Conservation (phyloP, 1,284 basidiomycete genomes). For the Inonotus hispidus region DNA sequence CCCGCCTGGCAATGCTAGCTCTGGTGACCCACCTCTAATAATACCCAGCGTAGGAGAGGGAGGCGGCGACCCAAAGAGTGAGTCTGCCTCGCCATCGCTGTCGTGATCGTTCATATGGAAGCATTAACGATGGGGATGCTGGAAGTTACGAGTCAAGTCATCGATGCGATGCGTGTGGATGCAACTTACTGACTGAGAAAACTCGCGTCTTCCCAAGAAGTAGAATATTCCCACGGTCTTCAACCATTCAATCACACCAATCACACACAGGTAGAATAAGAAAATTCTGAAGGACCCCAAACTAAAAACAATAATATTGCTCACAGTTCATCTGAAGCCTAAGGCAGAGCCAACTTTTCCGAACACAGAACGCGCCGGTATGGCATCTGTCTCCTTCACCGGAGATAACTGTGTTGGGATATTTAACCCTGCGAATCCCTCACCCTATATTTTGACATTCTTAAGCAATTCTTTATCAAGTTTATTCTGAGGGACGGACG, state of each 20-base stretch:
- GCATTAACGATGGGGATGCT: neutral
- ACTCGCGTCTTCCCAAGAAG: neutral
- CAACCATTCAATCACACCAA: neutral
- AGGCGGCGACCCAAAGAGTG: constrained; percentile 77
- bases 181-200: neutral
- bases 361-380: constrained; percentile 42
- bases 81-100: constrained; percentile 49
- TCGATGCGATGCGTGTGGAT: neutral
- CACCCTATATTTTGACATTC: constrained; percentile 22
- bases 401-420: constrained; percentile 63
- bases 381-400: constrained; percentile 45
- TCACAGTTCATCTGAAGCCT: constrained; percentile 15
- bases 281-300: neutral
- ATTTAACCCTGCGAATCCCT: constrained; percentile 35
- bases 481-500: constrained; percentile 5
- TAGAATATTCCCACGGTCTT: neutral
- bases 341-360: constrained; percentile 16
- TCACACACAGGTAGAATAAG: neutral
- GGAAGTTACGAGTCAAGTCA: constrained; percentile 14
- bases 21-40: constrained; percentile 66
- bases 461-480: neutral
- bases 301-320: neutral
- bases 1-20: constrained; percentile 50
- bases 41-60: constrained; percentile 42
- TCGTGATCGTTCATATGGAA: constrained; percentile 21